Percentiles rank a stretch among this genome's conserved stretches.
Evolutionary conservation across 2,329 filamentous ascomycete genomes (phyloP).

Genomic region (Stagonosporopsis rhizophila): DNA sequence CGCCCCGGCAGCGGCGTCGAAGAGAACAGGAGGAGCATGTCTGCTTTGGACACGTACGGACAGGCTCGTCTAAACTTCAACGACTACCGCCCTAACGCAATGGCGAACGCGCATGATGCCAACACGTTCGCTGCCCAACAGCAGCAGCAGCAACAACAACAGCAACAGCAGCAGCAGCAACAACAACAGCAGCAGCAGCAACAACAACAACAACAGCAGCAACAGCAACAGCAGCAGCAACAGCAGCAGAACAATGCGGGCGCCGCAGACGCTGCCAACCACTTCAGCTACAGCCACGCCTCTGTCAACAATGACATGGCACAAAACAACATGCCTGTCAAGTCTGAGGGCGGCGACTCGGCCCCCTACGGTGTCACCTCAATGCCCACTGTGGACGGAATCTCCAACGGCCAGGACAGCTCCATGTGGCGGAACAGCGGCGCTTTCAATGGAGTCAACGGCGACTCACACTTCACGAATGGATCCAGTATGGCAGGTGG

Average conservation of each 20-base stretch:
- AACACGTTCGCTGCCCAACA: slow-evolving; percentile 37
- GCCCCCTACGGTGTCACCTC: slow-evolving; percentile 43
- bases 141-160: slow-evolving; percentile 28
- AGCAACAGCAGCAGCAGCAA: slow-evolving; percentile 10
- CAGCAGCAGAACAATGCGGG: slow-evolving; percentile 34
- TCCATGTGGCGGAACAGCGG: slow-evolving; percentile 53
- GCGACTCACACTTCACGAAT: slow-evolving; percentile 54
- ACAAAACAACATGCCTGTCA: slow-evolving; percentile 45
- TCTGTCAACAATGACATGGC: slow-evolving; percentile 42
- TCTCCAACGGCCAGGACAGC: slow-evolving; percentile 47
- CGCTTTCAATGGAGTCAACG: slow-evolving; percentile 54
- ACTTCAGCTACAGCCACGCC: slow-evolving; percentile 45
- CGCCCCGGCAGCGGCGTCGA: slow-evolving; percentile 49
- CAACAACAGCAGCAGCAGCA: slow-evolving; percentile 31
- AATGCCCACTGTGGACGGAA: slow-evolving; percentile 45
- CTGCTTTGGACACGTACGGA: slow-evolving; percentile 41
- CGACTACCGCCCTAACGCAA: slow-evolving; percentile 44
- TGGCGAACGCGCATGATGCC: slow-evolving; percentile 39
- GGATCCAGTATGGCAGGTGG: slow-evolving; percentile 55
- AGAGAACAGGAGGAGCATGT: slow-evolving; percentile 48
- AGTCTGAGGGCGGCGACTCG: slow-evolving; percentile 42
- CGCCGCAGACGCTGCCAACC: slow-evolving; percentile 32
- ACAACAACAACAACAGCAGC: slow-evolving; percentile 6
- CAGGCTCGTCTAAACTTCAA: slow-evolving; percentile 46
- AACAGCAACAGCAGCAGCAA: slow-evolving; percentile 12